Conservation (phyloP, 495 filamentous ascomycete species). For the Aspergillus nidulans region DNA sequence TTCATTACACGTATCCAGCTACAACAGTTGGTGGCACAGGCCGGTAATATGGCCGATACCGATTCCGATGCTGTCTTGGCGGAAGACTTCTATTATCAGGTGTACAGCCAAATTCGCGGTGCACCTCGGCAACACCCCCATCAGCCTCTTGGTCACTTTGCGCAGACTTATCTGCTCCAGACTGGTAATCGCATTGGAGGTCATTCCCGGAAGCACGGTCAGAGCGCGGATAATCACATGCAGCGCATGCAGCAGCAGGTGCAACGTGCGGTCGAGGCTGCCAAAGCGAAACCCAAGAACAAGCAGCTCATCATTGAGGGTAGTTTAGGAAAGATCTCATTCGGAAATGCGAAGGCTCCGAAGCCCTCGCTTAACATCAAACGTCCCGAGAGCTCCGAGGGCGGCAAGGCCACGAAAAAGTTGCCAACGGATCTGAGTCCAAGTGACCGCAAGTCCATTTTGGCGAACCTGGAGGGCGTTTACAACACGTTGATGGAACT, state of each 20-base stretch:
- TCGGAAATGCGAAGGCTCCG: slow-evolving; percentile 96
- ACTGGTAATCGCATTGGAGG: slow-evolving; percentile 75
- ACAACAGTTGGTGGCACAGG: slow-evolving; percentile 89
- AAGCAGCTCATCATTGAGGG: slow-evolving; percentile 98
- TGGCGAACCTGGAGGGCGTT: slow-evolving; percentile 80
- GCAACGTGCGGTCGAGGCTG: slow-evolving; percentile 92
- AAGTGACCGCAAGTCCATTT: slow-evolving; percentile 73
- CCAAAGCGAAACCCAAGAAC: slow-evolving; percentile 94
- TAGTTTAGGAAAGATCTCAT: slow-evolving; percentile 97
- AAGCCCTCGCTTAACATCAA: slow-evolving; percentile 94
- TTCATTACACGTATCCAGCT: slow-evolving; percentile 97
- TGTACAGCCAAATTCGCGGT: slow-evolving; percentile 88
- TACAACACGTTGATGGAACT: slow-evolving; percentile 85
- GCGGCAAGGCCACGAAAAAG: slow-evolving; percentile 40
- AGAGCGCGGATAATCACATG: slow-evolving; percentile 89
- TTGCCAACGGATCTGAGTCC: slow-evolving; percentile 46
- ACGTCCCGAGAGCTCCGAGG: slow-evolving; percentile 66
- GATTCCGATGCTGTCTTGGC: slow-evolving; percentile 72
- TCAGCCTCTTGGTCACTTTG: slow-evolving; percentile 91
- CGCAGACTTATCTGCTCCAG: slow-evolving; percentile 95
- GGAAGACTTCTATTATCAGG: slow-evolving; percentile 99
- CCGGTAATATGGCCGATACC: slow-evolving; percentile 75
- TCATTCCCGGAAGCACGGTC: slow-evolving; percentile 59
- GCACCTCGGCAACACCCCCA: slow-evolving; percentile 80
- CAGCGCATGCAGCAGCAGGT: slow-evolving; percentile 99